Evolutionary conservation across 2,329 filamentous ascomycete genomes (phyloP), one percentile per base, ranked within the genome.

Genomic region (Arthrobotrys conoides): DNA sequence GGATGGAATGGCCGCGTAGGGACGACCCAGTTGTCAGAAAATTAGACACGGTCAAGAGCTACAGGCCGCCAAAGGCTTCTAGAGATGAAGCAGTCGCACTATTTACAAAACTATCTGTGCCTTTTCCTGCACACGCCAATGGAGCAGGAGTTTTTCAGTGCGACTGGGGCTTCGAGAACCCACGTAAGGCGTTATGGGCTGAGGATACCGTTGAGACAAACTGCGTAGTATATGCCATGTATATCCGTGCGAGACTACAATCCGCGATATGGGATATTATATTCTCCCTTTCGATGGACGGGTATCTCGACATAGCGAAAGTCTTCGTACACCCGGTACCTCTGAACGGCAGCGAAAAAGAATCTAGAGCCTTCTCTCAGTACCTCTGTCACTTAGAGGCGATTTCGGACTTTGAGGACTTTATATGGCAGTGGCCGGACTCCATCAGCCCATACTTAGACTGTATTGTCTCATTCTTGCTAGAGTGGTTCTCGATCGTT

Each of bases 211-310:
- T 2, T 18, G 41, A 46, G 16, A 46, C n/a, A n/a, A 49, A 49
- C 9, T 24, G 46, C 8, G 46, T 18, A 20, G 46, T 49, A 20
- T 49, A 22, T 22, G 46, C n/a, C 5, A 20, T 22, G 5, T 49
- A 49, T 49, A 10, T 49, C 1, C 46, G 46, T 6, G n/a, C 46
- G 2, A 49, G 46, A 22, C 5, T 49, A 10, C 46, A 49, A 49
- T 49, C 20, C 20, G 46, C 46, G 18, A 49, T 49, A 5, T 49
- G 46, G 46, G 46, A 49, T 10, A 49, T 49, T 49, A 16, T 49
- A 16, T 22, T 22, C 20, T 49, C 46, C 18, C 46, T 49, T 22
- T 6, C 46, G 3, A 1, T 49, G 6, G 46, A 49, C 10, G 46
- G 46, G 3, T 49, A 49, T 10, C n/a, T 49, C 10, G 46, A 49